These are phyloP conservation scores for Fragaria vesca DNA, from an alignment of 306 rosid genomes.

Conservation along the genomic window DNA sequence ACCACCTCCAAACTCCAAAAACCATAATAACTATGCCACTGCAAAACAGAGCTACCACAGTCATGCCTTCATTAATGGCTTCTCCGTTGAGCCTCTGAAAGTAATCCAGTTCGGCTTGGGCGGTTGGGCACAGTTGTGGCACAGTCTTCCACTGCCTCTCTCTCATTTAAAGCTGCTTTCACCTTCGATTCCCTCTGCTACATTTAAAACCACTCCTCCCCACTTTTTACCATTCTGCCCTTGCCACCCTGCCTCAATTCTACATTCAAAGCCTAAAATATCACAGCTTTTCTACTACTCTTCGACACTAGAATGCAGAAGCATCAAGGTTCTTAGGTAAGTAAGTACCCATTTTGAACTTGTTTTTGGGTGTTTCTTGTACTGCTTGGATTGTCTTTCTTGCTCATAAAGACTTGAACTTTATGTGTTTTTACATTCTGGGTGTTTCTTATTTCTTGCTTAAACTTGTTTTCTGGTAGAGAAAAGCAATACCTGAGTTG, in stretches of 20 bases:
- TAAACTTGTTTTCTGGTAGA: background rate
- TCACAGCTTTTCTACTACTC: background rate
- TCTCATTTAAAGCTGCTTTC: constrained; percentile 7
- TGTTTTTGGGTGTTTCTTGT: background rate
- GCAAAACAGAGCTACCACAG: background rate
- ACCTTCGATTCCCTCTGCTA: constrained; percentile 19
- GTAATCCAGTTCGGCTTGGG: constrained; percentile 18
- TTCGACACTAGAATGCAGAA: background rate
- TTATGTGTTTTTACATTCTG: background rate
- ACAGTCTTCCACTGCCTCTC: background rate
- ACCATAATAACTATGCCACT: background rate
- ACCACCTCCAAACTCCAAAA: background rate
- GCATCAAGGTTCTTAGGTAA: background rate
- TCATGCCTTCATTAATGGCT: constrained; percentile 34
- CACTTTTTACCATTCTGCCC: background rate
- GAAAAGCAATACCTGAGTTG: background rate
- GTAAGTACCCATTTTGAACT: background rate
- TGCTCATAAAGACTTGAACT: background rate
- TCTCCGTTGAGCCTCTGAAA: constrained; percentile 41
- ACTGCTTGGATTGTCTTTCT: background rate
- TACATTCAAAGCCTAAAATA: background rate
- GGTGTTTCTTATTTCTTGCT: constrained; percentile 17
- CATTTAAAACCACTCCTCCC: constrained; percentile 2
- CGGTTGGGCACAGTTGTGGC: constrained; percentile 11
- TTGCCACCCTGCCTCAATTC: background rate